Evolutionary conservation across 768 basidiomycete genomes (phyloP).

Genomic region (Phylloporus sp.): DNA sequence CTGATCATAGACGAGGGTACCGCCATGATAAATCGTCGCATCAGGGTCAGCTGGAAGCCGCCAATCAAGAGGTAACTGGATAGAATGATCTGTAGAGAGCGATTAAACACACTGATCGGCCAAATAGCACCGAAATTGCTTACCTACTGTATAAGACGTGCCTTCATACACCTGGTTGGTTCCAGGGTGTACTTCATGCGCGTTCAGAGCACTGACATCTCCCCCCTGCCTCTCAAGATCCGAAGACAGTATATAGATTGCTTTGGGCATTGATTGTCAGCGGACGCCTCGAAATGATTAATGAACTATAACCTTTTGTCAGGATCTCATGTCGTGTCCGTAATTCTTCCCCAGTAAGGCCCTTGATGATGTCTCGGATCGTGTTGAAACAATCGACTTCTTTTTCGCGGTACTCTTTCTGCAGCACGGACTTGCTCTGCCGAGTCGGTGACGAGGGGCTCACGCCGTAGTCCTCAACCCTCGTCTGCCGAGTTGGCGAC

Average conservation of each 20-base stretch:
- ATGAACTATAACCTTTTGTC: conserved; percentile 9
- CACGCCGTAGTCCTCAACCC: too few relatives aligned
- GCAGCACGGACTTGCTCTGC: conserved; percentile 11
- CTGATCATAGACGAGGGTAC: not conserved
- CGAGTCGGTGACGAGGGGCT: not conserved
- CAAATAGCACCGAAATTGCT: not conserved
- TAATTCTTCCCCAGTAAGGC: conserved; percentile 8
- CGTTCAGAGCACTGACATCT: not conserved
- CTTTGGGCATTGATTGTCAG: conserved; percentile 2
- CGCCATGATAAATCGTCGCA: too few relatives aligned
- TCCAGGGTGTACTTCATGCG: not conserved
- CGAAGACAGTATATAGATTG: conserved; percentile 6
- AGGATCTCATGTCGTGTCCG: conserved; percentile 20
- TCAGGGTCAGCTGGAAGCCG: not conserved
- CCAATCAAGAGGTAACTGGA: not conserved
- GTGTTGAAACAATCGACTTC: conserved; percentile 16
- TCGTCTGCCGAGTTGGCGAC: too few relatives aligned
- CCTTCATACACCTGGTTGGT: not conserved
- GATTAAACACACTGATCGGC: not conserved
- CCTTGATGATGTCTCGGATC: conserved; percentile 15
- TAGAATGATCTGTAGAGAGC: not conserved
- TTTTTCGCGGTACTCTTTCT: conserved; percentile 22
- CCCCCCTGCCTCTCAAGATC: too few relatives aligned
- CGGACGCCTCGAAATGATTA: too few relatives aligned
- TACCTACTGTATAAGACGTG: not conserved